These are phyloP conservation scores for Acorus gramineus DNA, from an alignment of 106 monocot genomes.

Conservation along the genomic window DNA sequence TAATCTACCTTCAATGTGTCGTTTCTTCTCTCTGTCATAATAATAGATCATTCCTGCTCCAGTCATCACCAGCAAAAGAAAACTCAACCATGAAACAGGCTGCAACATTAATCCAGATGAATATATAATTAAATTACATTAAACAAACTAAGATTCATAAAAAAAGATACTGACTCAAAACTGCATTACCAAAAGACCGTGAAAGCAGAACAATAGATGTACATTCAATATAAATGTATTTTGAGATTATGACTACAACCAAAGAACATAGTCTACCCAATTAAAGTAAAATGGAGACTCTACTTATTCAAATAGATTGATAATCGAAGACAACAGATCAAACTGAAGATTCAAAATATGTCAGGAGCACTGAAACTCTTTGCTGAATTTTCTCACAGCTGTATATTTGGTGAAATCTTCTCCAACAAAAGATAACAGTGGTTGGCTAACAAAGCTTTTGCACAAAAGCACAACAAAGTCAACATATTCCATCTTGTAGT, in stretches of 20 bases:
- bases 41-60: conserved; percentile 78
- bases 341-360: not conserved
- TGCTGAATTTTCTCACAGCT: no score
- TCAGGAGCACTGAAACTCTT: not conserved
- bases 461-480: no score
- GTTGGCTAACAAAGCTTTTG: no score
- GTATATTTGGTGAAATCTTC: no score
- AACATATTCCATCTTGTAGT: not conserved
- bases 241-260: no score
- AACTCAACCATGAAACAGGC: conserved; percentile 93
- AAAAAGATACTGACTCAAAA: not conserved
- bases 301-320: not conserved
- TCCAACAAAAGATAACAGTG: no score
- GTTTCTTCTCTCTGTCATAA: conserved; percentile 89
- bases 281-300: not conserved
- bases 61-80: conserved; percentile 73
- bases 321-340: not conserved
- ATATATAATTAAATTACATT: not conserved
- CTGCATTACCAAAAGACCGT: not conserved
- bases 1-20: conserved; percentile 83
- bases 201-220: not conserved
- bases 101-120: conserved; percentile 18
- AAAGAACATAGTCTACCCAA: not conserved
- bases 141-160: not conserved
- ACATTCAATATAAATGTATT: not conserved